Evolutionary conservation across 78 protist genomes (phyloP).

Genomic region (Paratrimastix pyriformis): DNA sequence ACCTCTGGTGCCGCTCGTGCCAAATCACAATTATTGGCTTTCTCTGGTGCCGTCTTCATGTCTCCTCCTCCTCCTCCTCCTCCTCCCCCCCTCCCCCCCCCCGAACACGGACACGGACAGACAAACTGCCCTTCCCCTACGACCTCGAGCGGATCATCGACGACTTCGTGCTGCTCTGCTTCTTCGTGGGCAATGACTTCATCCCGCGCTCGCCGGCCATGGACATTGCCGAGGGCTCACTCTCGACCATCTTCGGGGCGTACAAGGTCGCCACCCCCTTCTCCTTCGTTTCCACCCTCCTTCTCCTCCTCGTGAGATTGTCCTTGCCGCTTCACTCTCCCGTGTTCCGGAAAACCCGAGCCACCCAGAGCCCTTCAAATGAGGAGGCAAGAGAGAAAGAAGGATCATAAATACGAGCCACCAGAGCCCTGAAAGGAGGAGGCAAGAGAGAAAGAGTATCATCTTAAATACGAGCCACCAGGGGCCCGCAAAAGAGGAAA

Average conservation of each 20-base stretch:
- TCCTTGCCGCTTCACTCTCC: no score
- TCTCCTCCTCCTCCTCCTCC: constrained; percentile 90
- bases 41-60: constrained; percentile 93
- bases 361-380: no score
- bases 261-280: no score
- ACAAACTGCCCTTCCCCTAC: constrained; percentile 17
- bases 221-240: constrained; percentile 80
- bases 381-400: no score
- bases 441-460: no score
- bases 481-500: no score
- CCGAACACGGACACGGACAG: no score
- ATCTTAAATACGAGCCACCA: no score
- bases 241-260: constrained; percentile 59
- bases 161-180: constrained; percentile 90
- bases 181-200: constrained; percentile 97
- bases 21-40: constrained; percentile 91
- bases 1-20: constrained; percentile 82
- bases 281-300: no score
- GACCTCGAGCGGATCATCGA: constrained; percentile 86
- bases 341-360: no score
- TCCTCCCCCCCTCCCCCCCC: no score
- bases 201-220: constrained; percentile 95
- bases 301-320: constrained; percentile 50
- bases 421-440: neutral
- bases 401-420: no score